These are phyloP conservation scores for Rheum nobile DNA, from an alignment of 148 eudicot species.

Conservation along the genomic window DNA sequence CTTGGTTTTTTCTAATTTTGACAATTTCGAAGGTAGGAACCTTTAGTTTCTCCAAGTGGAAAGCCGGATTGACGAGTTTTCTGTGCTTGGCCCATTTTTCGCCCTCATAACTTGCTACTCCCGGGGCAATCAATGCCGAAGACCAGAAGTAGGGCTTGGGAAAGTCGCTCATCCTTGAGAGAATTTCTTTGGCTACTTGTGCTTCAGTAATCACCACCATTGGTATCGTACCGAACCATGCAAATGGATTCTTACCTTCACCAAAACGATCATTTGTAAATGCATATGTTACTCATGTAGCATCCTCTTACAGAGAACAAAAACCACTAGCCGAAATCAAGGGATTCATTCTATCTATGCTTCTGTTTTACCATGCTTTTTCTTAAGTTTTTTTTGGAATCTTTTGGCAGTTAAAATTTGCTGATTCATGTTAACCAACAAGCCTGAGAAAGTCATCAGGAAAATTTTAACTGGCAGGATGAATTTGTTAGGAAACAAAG, in stretches of 20 bases:
- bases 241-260: conserved; percentile 2
- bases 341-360: not conserved
- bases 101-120: not conserved
- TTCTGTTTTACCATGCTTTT: not conserved
- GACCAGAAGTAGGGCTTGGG: not conserved
- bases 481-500: not conserved
- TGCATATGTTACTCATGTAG: not conserved
- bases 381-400: too few relatives aligned
- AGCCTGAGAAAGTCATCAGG: not conserved
- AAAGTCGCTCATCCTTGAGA: not conserved
- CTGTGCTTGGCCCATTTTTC: conserved; percentile 8
- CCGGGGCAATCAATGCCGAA: not conserved
- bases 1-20: not conserved
- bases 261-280: not conserved
- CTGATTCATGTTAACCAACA: not conserved
- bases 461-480: not conserved
- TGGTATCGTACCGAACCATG: not conserved
- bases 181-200: not conserved
- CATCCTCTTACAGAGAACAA: too few relatives aligned
- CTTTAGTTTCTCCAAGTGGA: conserved; percentile 10
- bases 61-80: conserved; percentile 6
- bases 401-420: too few relatives aligned
- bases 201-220: not conserved
- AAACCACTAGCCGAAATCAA: too few relatives aligned
- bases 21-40: not conserved